Base-by-base conservation (phyloP, 257 asterid species). In the Cruciata laevipes region DNA sequence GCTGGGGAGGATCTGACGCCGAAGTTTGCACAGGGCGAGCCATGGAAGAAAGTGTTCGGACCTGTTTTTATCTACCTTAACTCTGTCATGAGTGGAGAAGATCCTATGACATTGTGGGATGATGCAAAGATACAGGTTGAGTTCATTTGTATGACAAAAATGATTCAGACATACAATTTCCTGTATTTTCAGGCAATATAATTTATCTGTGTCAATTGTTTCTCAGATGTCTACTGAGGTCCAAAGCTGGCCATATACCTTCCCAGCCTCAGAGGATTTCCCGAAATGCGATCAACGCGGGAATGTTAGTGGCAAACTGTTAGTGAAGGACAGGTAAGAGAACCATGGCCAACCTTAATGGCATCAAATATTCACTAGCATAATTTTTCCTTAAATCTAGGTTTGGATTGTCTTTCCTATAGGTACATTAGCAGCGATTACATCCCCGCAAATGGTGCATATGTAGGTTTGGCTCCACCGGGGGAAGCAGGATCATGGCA, bases 21-120 rank as follows among this genome's bases (percentile, higher is more conserved):
- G 5, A 85, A 77, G 68, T 85, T 89, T 72, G 84, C 62, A 53
- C 83, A 84, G 75, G 89, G 91, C 1, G 95, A 89, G 77, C 71
- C 83, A 30, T 90, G 97, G 97, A 90, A 84, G 79, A 90, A 88
- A 47, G 93, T 83, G 16, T 88, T 88, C 66, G 97, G 97, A n/a
- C 97, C 97, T 0, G 84, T 88, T 71, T 86, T 88, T 74, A 60
- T 88, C 38, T 90, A 90, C 76, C 78, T 90, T 21, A 90, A 90
- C 75, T 69, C 84, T 66, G 81, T 63, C 13, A 58, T 25, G 61
- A 60, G 56, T 10, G 86, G 77, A 62, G 82, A 79, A 13, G 83
- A 82, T 63, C 88, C 87, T 0, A 64, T 81, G 67, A 58, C 81
- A 1, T 82, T 88, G 16, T 90, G 96, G 95, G 83, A 78, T n/a